Percentiles rank a stretch among this genome's conserved stretches.
These are phyloP conservation scores for Isoetes engelmannii DNA, from an alignment of 83 land plant genomes.

Conservation along the genomic window DNA sequence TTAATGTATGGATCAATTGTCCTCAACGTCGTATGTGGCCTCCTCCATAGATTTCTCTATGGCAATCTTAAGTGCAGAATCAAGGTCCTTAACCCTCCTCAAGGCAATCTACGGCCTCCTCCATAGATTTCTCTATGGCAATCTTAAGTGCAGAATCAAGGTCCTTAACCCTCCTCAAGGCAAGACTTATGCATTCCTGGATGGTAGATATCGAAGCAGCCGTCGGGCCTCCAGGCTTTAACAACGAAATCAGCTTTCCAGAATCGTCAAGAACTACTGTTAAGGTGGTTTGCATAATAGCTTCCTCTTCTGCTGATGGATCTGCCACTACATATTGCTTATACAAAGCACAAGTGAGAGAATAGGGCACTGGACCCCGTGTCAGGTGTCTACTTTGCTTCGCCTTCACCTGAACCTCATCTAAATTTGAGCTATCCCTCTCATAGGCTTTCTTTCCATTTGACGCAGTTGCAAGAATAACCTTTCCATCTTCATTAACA, in stretches of 20 bases:
- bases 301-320: conserved; percentile 90
- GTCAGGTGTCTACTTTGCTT: conserved; percentile 58
- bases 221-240: conserved; percentile 84
- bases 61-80: too few relatives aligned
- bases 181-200: conserved; percentile 64
- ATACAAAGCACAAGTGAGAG: conserved; percentile 65
- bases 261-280: conserved; percentile 64
- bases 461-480: conserved; percentile 26
- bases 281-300: conserved; percentile 58
- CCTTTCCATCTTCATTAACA: conserved; percentile 66
- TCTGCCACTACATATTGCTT: conserved; percentile 69
- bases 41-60: too few relatives aligned
- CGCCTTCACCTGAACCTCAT: conserved; percentile 23
- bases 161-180: conserved; percentile 50
- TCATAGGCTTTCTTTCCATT: conserved; percentile 18
- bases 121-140: conserved; percentile 38
- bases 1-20: too few relatives aligned
- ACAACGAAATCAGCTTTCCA: conserved; percentile 54
- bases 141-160: too few relatives aligned
- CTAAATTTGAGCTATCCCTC: conserved; percentile 22
- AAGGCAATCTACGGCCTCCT: conserved; percentile 60
- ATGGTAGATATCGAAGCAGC: conserved; percentile 59
- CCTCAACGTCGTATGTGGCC: too few relatives aligned
- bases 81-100: conserved; percentile 5
- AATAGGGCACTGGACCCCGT: conserved; percentile 46